Base-by-base conservation (phyloP, 2,329 filamentous ascomycete species). In the Xylaria sp. region DNA sequence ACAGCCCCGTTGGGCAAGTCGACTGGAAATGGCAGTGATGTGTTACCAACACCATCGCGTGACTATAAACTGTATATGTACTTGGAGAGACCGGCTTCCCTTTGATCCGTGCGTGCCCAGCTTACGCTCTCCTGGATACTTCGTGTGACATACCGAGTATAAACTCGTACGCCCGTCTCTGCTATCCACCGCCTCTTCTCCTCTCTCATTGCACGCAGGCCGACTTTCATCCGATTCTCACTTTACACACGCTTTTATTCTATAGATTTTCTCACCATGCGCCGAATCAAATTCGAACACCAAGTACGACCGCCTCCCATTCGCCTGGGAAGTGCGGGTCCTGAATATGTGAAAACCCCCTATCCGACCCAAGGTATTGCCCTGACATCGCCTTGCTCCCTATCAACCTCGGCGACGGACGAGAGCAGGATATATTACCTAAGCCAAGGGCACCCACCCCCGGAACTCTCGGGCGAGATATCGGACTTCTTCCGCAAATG, bases 1-100 rank as follows among this genome's bases (percentile, higher is more conserved):
- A 12, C 14, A 42, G 17, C 2, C 7, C 27, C 14, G 8, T 3
- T 27, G 48, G 17, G 50, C 17, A 34, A 19, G 24, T 14, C 17
- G 14, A 9, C 32, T 3, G 19, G 32, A 32, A 42, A 50, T 19
- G 57, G 36, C 17, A 51, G 39, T 48, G 39, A 56, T 19, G 53
- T 30, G 45, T 36, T 50, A 30, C 27, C 8, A 30, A 53, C 42
- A 61, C 24, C 30, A 47, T 55, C 36, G 32, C 36, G 48, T 61
- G 62, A 54, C 34, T 34, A n/a, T 53, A 34, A 45, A 12, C 24
- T 14, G 24, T 14, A 24, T 27, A 24, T 11, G 19, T 6, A 14
- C 6, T 7, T 30, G 11, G 2, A 14, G 24, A 42, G n/a, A 1
- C 4, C 11, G 30, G 17, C 34, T n/a, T 45, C 17, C 14, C 32